Base-by-base conservation (phyloP, 2,329 filamentous ascomycete genomes). In the Aureobasidium sp. region DNA sequence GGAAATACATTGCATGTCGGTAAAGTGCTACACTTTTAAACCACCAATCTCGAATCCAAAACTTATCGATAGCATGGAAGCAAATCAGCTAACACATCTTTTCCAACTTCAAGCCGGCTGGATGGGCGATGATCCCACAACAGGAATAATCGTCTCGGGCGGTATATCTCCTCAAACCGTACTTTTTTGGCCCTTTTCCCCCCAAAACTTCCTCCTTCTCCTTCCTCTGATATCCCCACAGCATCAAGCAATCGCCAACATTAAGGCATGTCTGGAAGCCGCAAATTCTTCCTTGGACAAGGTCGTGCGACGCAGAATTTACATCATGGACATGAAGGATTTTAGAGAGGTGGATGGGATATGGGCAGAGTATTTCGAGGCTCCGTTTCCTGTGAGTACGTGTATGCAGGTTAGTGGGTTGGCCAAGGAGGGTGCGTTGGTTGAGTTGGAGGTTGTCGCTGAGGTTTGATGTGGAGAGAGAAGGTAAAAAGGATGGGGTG, bases 101-200 rank as follows among this genome's bases (percentile, higher is more conserved):
- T 24, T 4, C 24, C 24, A 24, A 24, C 24, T 24, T 24, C 24
- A 24, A 24, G 24, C 24, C 24, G 24, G 67, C 33, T 68, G 63
- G 65, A 68, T 68, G 66, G 66, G 66, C 33, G 66, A 68, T 48
- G 67, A 68, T 33, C 65, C 63, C 8, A 11, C 60, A 42, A 67
- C 63, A 2, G 66, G 64, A 1, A 44, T 60, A 22, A 67, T 68
- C 22, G 65, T 67, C 11, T 48, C 64, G 12, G 67, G 67, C 5
- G 65, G 66, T 19, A 63, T 66, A 42, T 60, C 50, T 29, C 62
- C 64, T 14, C 64, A 66, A 48, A 65, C 63, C 62, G 31, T 33
- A 33, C 9, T 2, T 33, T 12, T 31, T 31, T 31, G 8, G 29
- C 29, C 29, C 29, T 9, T 31, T 8, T 9, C 7, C 29, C 9